Conservation (phyloP, 495 filamentous ascomycete genomes). For the Hyaloscypha finlandica region DNA sequence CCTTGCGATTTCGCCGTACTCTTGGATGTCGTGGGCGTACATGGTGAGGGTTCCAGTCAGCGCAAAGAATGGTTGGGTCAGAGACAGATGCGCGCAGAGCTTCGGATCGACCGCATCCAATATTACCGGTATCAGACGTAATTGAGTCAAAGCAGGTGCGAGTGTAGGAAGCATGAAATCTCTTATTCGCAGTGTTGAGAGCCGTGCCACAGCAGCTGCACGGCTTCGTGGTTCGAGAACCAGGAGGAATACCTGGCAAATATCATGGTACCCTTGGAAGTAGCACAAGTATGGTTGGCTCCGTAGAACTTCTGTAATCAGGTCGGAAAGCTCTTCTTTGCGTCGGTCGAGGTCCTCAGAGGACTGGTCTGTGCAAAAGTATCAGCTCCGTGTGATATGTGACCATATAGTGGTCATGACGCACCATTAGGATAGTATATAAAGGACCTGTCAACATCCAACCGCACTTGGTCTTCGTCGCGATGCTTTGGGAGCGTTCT, state of each 20-base stretch:
- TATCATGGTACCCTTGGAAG: constrained; percentile 99
- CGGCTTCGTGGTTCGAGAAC: constrained; percentile 66
- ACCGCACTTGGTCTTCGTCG: constrained; percentile 85
- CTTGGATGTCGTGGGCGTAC: constrained; percentile 93
- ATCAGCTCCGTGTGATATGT: constrained; percentile 27
- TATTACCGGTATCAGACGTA: constrained; percentile 81
- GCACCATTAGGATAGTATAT: constrained; percentile 90
- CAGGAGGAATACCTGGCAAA: constrained; percentile 92
- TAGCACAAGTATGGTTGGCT: constrained; percentile 86
- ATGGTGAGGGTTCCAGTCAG: constrained; percentile 87
- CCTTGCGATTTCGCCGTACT: constrained; percentile 81
- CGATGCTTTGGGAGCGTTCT: constrained; percentile 61
- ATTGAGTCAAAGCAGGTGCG: constrained; percentile 76
- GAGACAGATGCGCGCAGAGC: constrained; percentile 70
- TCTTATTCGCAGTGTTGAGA: constrained; percentile 86
- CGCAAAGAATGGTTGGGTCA: constrained; percentile 87
- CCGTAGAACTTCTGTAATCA: constrained; percentile 77
- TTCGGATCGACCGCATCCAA: constrained; percentile 66
- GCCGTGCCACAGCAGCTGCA: constrained; percentile 63
- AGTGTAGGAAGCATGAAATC: constrained; percentile 97
- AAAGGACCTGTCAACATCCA: constrained; percentile 95
- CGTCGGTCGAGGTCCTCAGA: constrained; percentile 54
- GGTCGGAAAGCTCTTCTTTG: constrained; percentile 69
- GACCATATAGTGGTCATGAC: constrained; percentile 27
- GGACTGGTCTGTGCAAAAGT: constrained; percentile 36